Percentiles rank a stretch among this genome's conserved stretches.
These are phyloP conservation scores for Cystoisospora suis DNA, from an alignment of 169 alveolate genomes.

Conservation along the genomic window DNA sequence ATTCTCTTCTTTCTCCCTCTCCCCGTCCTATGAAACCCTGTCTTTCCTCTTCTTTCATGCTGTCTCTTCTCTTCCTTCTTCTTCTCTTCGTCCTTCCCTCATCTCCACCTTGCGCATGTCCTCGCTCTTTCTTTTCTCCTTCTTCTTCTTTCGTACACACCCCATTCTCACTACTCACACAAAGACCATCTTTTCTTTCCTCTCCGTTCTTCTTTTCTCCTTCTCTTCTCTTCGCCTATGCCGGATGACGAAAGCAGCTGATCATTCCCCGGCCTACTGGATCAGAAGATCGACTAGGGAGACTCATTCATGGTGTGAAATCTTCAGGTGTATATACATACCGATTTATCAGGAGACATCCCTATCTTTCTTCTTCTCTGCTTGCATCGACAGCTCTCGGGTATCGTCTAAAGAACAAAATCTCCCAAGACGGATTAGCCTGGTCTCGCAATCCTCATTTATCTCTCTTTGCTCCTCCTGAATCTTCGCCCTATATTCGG, in stretches of 20 bases:
- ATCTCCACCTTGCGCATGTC: background rate
- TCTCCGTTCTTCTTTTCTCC: background rate
- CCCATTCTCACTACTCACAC: background rate
- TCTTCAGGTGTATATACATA: background rate
- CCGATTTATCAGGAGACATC: background rate
- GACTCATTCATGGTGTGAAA: too few relatives aligned
- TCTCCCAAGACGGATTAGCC: conserved; percentile 17
- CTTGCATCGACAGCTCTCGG: too few relatives aligned
- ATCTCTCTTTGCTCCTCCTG: conserved; percentile 1
- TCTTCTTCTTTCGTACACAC: background rate
- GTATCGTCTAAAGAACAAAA: too few relatives aligned
- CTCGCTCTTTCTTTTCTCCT: background rate
- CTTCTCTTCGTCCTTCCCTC: background rate
- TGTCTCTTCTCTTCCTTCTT: background rate
- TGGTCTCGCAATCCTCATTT: background rate
- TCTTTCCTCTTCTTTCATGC: background rate
- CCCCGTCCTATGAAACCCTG: background rate
- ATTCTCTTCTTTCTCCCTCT: background rate
- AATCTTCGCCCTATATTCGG: background rate
- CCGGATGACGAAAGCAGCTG: conserved; percentile 18
- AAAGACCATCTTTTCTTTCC: background rate
- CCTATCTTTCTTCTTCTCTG: background rate
- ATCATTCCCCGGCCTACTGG: background rate
- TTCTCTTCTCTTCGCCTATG: background rate
- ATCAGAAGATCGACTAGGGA: background rate